phyloP scores from a whole-genome alignment of 768 basidiomycete genomes.

The Tricholoma flavovirens region DNA sequence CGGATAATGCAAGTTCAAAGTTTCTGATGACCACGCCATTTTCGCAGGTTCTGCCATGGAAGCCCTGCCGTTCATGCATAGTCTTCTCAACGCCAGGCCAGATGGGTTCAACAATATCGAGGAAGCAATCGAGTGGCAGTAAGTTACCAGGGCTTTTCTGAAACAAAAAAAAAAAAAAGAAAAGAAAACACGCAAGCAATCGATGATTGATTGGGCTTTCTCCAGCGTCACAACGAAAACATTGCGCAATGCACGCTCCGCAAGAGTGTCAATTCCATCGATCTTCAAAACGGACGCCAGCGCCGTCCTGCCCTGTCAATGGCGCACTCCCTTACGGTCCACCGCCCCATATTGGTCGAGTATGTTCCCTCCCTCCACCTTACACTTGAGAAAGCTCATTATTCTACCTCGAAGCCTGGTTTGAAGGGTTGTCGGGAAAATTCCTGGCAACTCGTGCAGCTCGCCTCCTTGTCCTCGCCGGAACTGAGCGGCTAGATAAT shows the following conservation, averaged over 20 bases:
- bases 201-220: neutral
- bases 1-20: neutral
- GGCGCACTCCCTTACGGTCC: conserved; percentile 79
- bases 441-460: conserved; percentile 80
- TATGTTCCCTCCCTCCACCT: conserved; percentile 29
- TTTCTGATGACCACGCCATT: neutral
- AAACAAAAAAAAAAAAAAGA: too few species aligned
- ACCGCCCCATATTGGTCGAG: conserved; percentile 91
- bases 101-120: conserved; percentile 79
- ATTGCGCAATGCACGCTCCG: conserved; percentile 76
- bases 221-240: conserved; percentile 72
- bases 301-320: conserved; percentile 45
- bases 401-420: conserved; percentile 66
- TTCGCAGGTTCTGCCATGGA: conserved; percentile 82
- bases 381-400: neutral
- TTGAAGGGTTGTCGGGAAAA: conserved; percentile 67
- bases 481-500: conserved; percentile 87
- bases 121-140: conserved; percentile 96
- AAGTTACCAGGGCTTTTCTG: conserved; percentile 26
- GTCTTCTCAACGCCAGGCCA: conserved; percentile 78
- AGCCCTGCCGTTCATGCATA: conserved; percentile 89
- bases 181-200: neutral
- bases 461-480: conserved; percentile 84
- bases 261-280: conserved; percentile 83
- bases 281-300: conserved; percentile 51